phyloP scores from a whole-genome alignment of 2,329 filamentous ascomycete genomes.

The Botrytis squamosa region DNA sequence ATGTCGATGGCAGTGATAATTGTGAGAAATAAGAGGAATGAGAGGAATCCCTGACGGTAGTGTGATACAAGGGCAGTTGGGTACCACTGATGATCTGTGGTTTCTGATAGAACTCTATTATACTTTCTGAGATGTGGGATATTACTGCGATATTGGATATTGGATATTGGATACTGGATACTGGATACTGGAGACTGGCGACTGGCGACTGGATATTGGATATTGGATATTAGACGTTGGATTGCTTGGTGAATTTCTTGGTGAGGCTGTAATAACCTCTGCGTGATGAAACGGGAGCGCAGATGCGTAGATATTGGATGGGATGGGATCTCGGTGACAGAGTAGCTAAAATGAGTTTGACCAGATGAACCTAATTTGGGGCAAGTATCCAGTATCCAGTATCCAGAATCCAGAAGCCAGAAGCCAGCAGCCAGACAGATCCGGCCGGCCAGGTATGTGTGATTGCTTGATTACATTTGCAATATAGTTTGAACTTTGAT shows the following conservation, averaged over 20 bases:
- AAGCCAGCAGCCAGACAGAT: background rate
- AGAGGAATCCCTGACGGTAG: background rate
- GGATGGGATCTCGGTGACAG: no score
- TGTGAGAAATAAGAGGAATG: background rate
- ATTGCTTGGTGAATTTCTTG: background rate
- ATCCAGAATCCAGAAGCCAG: background rate
- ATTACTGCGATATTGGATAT: background rate
- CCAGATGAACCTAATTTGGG: background rate
- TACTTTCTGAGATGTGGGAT: constrained; percentile 11
- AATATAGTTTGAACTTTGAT: background rate
- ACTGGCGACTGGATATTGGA: background rate
- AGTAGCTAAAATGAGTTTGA: background rate
- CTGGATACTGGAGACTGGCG: no score
- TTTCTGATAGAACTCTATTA: constrained; percentile 1
- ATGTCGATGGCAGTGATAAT: constrained; percentile 5
- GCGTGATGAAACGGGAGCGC: background rate
- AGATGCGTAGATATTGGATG: background rate
- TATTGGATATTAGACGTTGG: background rate
- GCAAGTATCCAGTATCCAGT: background rate
- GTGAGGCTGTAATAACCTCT: background rate
- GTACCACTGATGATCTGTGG: background rate
- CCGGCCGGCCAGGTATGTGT: background rate
- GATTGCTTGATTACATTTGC: background rate
- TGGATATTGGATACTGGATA: background rate
- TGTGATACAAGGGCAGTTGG: background rate